Conservation (phyloP, 768 basidiomycete genomes). For the Lactarius tabidus region DNA sequence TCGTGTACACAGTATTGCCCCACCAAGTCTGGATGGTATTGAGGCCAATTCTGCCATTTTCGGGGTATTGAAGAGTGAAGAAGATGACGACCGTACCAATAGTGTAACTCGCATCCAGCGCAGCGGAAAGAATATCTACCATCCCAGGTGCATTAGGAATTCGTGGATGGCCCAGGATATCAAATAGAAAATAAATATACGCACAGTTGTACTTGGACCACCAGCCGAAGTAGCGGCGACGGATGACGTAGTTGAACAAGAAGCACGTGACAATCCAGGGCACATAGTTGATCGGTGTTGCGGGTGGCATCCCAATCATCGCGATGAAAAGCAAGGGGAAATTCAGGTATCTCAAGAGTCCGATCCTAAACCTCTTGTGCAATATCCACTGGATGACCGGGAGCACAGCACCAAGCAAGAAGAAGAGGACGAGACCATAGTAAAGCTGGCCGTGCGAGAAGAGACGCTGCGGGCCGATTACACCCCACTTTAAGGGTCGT, state of each 20-base stretch:
- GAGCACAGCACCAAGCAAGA: conserved; percentile 66
- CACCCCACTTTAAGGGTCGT: conserved; percentile 1
- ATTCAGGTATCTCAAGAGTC: conserved; percentile 54
- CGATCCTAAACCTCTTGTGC: conserved; percentile 13
- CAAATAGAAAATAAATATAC: conserved; percentile 17
- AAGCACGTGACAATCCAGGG: conserved; percentile 37
- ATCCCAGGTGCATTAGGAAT: conserved; percentile 27
- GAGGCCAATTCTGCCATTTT: conserved; percentile 38
- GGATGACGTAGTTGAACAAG: conserved; percentile 35
- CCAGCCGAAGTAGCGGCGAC: conserved; percentile 32
- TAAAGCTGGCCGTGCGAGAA: not conserved
- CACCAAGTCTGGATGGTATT: conserved; percentile 58
- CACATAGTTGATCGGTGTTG: conserved; percentile 39
- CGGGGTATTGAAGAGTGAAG: conserved; percentile 60
- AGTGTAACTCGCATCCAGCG: conserved; percentile 63
- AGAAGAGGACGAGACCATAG: conserved; percentile 56
- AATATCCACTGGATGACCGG: conserved; percentile 55
- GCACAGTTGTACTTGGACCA: conserved; percentile 38
- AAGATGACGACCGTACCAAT: conserved; percentile 52
- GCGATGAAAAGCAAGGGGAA: conserved; percentile 43
- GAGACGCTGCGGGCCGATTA: not conserved
- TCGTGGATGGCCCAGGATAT: conserved; percentile 23
- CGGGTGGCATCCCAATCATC: conserved; percentile 40
- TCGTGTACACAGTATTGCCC: conserved; percentile 39
- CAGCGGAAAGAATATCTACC: conserved; percentile 60